Evolutionary conservation across 768 basidiomycete species (phyloP).

Genomic region (Nidularia sp.): DNA sequence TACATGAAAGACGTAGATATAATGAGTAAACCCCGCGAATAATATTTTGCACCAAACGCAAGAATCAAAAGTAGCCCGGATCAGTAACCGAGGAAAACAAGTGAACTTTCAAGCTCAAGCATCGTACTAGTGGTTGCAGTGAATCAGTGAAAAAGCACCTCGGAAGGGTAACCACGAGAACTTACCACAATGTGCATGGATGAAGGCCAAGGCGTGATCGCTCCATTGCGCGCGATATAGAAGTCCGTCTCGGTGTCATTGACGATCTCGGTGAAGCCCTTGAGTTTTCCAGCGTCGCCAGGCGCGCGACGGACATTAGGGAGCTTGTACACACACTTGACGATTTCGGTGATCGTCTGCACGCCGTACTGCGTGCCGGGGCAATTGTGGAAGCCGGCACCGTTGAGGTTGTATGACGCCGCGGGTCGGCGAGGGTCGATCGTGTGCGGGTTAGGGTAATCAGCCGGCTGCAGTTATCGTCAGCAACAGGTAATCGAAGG

Average conservation of each 20-base stretch:
- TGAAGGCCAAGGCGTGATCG: background rate
- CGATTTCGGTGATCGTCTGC: constrained; percentile 35
- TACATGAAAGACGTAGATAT: too few species aligned
- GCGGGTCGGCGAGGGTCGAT: constrained; percentile 36
- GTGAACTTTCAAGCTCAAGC: background rate
- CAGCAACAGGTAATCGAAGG: background rate
- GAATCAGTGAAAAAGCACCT: background rate
- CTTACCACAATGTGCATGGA: constrained; percentile 1
- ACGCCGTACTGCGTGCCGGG: constrained; percentile 30
- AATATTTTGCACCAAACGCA: too few species aligned
- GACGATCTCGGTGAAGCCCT: background rate
- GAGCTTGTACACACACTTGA: constrained; percentile 41
- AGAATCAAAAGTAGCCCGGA: too few species aligned
- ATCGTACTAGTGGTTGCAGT: background rate
- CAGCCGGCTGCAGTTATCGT: constrained; percentile 21
- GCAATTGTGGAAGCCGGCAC: constrained; percentile 37
- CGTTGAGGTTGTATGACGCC: constrained; percentile 18
- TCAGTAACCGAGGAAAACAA: too few species aligned
- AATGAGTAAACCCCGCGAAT: too few species aligned
- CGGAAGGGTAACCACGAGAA: background rate
- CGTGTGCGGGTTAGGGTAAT: constrained; percentile 35
- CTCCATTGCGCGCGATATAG: background rate
- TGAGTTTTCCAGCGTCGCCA: constrained; percentile 35
- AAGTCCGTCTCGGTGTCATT: background rate
- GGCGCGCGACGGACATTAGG: constrained; percentile 42